A percentile compares a stretch with the other conserved stretches of the same genome.
Conservation (phyloP, 2,329 filamentous ascomycete species). For the Myriosclerotinia curreyana region DNA sequence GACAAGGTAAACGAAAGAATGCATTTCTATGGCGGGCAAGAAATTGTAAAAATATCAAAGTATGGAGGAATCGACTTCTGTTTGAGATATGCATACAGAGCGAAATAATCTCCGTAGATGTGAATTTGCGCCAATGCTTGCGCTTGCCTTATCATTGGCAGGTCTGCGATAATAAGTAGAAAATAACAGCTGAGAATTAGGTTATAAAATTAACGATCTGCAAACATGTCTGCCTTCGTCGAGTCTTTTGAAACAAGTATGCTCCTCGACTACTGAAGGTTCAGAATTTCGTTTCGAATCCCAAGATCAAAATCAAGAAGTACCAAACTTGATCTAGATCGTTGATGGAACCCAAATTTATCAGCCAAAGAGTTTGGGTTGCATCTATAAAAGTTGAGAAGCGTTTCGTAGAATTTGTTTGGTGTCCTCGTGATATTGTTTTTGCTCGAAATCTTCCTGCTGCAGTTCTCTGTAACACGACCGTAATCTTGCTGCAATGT, state of each 20-base stretch:
- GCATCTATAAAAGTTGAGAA: constrained; percentile 9
- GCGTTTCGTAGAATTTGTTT: constrained; percentile 14
- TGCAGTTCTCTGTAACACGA: constrained; percentile 20
- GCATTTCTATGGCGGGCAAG: not conserved
- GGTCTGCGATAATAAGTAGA: not conserved
- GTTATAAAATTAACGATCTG: constrained; percentile 13
- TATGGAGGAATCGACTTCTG: not conserved
- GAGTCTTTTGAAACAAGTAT: not conserved
- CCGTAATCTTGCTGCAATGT: constrained; percentile 14
- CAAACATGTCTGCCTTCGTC: constrained; percentile 4
- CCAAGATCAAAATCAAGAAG: not conserved
- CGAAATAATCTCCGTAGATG: not conserved
- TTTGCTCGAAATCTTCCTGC: constrained; percentile 19
- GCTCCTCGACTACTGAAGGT: not conserved
- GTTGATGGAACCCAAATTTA: not conserved
- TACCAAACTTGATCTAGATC: constrained; percentile 16
- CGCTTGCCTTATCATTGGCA: not conserved
- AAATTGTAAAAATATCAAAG: not conserved
- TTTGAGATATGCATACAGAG: not conserved
- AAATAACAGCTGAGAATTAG: not conserved
- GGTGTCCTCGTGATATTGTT: constrained; percentile 19
- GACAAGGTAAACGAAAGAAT: not conserved
- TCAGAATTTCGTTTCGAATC: not conserved
- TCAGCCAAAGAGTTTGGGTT: constrained; percentile 9
- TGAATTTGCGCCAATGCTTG: not conserved